Conservation (phyloP, 768 basidiomycete species). For the Pulveroboletus sp. region DNA sequence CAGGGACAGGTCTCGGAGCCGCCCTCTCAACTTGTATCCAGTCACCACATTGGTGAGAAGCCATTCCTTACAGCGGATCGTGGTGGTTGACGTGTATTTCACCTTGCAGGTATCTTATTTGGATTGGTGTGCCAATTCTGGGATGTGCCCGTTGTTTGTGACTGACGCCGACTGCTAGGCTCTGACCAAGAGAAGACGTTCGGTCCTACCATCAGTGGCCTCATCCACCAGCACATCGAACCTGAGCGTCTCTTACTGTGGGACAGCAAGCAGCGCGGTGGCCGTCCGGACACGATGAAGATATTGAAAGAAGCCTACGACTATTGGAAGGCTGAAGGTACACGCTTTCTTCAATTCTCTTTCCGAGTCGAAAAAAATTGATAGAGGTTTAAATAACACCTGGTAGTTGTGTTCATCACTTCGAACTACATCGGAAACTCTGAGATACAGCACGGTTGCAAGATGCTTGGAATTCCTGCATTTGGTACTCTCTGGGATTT, state of each 20-base stretch:
- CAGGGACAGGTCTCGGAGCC: conserved; percentile 77
- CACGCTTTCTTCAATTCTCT: neutral
- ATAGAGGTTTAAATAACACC: neutral
- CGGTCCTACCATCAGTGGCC: conserved; percentile 69
- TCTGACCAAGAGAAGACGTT: conserved; percentile 84
- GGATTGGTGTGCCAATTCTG: conserved; percentile 51
- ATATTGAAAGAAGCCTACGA: conserved; percentile 63
- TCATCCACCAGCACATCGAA: conserved; percentile 66
- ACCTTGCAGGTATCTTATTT: conserved; percentile 62
- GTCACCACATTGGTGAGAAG: conserved; percentile 59
- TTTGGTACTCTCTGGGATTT: conserved; percentile 75
- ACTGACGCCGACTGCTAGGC: conserved; percentile 36
- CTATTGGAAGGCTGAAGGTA: conserved; percentile 70
- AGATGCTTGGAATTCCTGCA: conserved; percentile 59
- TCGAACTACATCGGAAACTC: conserved; percentile 75
- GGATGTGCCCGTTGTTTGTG: neutral
- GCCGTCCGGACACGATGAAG: conserved; percentile 75
- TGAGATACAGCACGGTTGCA: conserved; percentile 78
- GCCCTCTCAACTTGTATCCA: conserved; percentile 77
- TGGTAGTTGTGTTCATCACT: conserved; percentile 70
- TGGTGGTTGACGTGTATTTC: neutral
- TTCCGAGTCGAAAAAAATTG: neutral
- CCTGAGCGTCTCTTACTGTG: conserved; percentile 72
- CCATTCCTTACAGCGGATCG: neutral
- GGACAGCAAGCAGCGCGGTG: conserved; percentile 72